Evolutionary conservation across 129 eudicot species (phyloP).

Genomic region (Mikania micrantha): DNA sequence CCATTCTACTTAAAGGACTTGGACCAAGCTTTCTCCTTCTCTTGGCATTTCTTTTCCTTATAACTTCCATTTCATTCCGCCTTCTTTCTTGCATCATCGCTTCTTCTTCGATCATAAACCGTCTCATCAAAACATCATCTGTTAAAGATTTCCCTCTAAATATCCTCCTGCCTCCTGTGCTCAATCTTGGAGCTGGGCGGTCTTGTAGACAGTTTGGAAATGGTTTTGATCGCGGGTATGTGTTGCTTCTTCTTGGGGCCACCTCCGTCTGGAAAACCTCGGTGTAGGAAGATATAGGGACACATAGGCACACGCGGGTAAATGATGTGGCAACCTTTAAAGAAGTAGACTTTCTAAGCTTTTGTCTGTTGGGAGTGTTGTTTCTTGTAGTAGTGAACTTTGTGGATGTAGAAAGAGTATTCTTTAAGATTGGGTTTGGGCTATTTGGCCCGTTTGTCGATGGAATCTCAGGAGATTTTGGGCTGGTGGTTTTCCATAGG

Average conservation of each 20-base stretch:
- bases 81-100: slow-evolving; percentile 93
- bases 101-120: slow-evolving; percentile 88
- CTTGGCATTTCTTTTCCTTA: slow-evolving; percentile 69
- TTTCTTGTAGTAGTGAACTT: slow-evolving; percentile 29
- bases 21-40: slow-evolving; percentile 92
- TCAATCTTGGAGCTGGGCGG: slow-evolving; percentile 47
- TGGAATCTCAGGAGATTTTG: slow-evolving; percentile 47
- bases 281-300: slow-evolving; percentile 87
- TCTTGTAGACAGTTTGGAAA: slow-evolving; percentile 36
- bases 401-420: slow-evolving; percentile 45
- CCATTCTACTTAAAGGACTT: slow-evolving; percentile 89
- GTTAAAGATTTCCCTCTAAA: slow-evolving; percentile 89
- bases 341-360: slow-evolving; percentile 67
- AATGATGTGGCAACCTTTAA: slow-evolving; percentile 69
- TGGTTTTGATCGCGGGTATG: slow-evolving; percentile 79
- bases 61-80: slow-evolving; percentile 83
- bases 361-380: slow-evolving; percentile 36
- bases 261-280: slow-evolving; percentile 70
- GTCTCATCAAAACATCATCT: slow-evolving; percentile 84
- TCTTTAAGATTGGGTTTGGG: slow-evolving; percentile 43
- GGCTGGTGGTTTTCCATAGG: slow-evolving; percentile 50
- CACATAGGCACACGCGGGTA: slow-evolving; percentile 82
- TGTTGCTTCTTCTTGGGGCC: slow-evolving; percentile 85
- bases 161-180: slow-evolving; percentile 59
- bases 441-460: too few relatives aligned